Percentiles rank a stretch among this genome's conserved stretches.
phyloP scores from a whole-genome alignment of 305 asterid species.

The Stenogyne calaminthoides region DNA sequence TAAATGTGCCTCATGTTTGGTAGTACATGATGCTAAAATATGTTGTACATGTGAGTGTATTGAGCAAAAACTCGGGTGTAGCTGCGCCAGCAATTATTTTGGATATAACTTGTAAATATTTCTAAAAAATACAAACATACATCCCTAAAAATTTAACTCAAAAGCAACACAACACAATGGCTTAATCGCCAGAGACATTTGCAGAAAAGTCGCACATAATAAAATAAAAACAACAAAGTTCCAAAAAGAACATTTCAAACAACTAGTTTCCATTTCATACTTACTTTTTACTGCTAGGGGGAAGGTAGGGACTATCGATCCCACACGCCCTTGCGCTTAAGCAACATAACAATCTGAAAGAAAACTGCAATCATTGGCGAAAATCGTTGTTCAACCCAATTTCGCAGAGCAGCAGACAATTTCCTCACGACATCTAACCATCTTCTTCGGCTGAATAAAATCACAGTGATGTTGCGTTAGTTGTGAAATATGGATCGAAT shows the following conservation, averaged over 20 bases:
- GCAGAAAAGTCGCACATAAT: background rate
- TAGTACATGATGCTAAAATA: background rate
- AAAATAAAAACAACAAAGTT: conserved; percentile 5
- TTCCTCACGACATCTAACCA: conserved; percentile 31
- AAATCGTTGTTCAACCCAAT: conserved; percentile 25
- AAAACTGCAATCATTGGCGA: background rate
- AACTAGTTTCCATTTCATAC: conserved; percentile 29
- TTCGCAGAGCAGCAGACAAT: conserved; percentile 9
- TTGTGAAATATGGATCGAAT: background rate
- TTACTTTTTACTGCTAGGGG: conserved; percentile 10
- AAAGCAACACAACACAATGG: background rate
- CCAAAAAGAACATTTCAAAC: background rate
- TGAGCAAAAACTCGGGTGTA: background rate
- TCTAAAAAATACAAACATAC: background rate
- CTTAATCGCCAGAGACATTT: background rate
- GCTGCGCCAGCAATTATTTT: background rate
- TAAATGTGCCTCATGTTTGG: too few species aligned
- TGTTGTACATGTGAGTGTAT: background rate
- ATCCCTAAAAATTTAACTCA: background rate
- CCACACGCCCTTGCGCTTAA: conserved; percentile 8
- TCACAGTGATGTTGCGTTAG: background rate
- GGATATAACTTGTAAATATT: background rate
- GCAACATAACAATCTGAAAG: conserved; percentile 23
- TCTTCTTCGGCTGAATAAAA: conserved; percentile 53
- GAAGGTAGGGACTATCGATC: conserved; percentile 15